Evolutionary conservation across 768 basidiomycete species (phyloP), one percentile per base, ranked within the genome.

Genomic region (Mycena epipterygia): DNA sequence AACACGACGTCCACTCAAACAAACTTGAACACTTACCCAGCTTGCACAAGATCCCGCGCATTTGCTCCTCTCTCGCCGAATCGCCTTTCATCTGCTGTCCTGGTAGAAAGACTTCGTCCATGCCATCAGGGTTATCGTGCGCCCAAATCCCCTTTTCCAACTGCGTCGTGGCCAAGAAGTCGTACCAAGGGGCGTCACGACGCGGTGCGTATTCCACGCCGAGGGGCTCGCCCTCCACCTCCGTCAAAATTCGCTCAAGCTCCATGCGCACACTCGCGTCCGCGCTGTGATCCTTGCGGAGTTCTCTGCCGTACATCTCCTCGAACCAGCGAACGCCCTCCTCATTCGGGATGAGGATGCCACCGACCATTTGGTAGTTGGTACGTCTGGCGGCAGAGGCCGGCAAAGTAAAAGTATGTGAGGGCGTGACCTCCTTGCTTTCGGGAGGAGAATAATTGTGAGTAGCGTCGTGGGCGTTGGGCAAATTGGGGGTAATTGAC

Each of bases 121-220:
- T 25, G 21, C 46, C 33, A 39, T 41, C 56, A 29, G 56, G 46
- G 12, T 53, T 51, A 51, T 32, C 0, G 46, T 67, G 65, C 46
- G 49, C 56, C 55, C 65, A 67, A 29, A 58, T 13, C 33, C 65
- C 64, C 42, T n/a, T 58, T 46, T 49, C 46, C 55, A 30, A 49
- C 56, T 67, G 65, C 48, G 56, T 67, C 46, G 48, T 37, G 25
- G 57, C 65, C 25, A 67, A 27, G 42, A 67, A 66, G 55, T 66
- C 64, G 64, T 49, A 57, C 53, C 64, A 66, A 35, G n/a, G 29
- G 44, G 42, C 53, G 44, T 51, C 65, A 30, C 57, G 56, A 25
- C 65, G 65, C 37, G 65, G 57, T 49, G 55, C 65, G 46, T 49
- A 67, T 58, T 67, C 46, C 25, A 67, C 65, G 57, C 65, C 57